These are phyloP conservation scores for Evansstolkia leycettana DNA, from an alignment of 495 filamentous ascomycete species.

Conservation along the genomic window DNA sequence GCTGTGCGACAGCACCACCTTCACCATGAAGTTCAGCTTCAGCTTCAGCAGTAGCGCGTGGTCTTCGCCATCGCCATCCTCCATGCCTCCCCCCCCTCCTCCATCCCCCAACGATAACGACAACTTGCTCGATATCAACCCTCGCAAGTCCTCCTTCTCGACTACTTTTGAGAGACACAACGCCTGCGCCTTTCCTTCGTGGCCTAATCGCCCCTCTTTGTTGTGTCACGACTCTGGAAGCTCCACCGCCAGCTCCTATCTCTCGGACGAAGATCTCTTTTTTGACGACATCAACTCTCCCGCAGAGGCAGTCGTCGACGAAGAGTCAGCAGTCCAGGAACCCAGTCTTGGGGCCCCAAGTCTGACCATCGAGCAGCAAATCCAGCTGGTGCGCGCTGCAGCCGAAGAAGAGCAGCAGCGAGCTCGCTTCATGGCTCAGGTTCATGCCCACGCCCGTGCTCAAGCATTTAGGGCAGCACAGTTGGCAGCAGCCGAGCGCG, in stretches of 20 bases:
- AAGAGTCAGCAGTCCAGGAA: conserved; percentile 15
- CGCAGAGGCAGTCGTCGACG: conserved; percentile 17
- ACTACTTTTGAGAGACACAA: conserved; percentile 28
- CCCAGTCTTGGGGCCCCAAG: conserved; percentile 1
- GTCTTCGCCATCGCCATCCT: conserved; percentile 22
- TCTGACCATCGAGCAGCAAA: conserved; percentile 30
- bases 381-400: conserved; percentile 24
- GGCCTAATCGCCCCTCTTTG: conserved; percentile 38
- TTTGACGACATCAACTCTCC: conserved; percentile 22
- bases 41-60: conserved; percentile 18
- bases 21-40: conserved; percentile 20
- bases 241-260: conserved; percentile 26
- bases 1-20: too few relatives aligned
- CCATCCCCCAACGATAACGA: conserved; percentile 23
- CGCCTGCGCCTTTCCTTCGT: conserved; percentile 41
- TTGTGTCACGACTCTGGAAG: conserved; percentile 21
- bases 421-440: conserved; percentile 30
- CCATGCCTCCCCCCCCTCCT: conserved; percentile 26
- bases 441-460: conserved; percentile 33
- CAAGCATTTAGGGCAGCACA: conserved; percentile 28
- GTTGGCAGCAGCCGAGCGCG: conserved; percentile 16
- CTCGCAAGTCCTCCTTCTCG: conserved; percentile 36
- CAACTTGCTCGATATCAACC: conserved; percentile 30
- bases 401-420: conserved; percentile 31
- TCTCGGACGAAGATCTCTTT: conserved; percentile 42